These are phyloP conservation scores for Sisymbrium irio DNA, from an alignment of 345 rosid species.

Conservation along the genomic window DNA sequence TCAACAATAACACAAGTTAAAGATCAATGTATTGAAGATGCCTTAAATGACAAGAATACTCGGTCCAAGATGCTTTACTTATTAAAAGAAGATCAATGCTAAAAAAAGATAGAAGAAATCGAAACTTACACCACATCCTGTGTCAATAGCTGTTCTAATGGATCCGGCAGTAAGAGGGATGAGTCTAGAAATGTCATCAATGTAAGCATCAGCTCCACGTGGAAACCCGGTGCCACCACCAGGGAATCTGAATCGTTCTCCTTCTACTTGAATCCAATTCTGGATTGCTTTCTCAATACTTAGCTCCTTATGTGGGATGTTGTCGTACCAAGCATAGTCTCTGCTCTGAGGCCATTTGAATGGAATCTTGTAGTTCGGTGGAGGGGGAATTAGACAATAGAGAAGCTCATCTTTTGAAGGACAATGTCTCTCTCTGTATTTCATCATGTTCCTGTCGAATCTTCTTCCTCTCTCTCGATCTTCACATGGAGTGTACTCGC, in stretches of 20 bases:
- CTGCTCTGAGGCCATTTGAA: slow-evolving; percentile 97
- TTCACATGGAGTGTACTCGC: slow-evolving; percentile 93
- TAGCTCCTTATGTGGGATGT: slow-evolving; percentile 91
- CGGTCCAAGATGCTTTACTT: background rate
- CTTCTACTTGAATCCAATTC: slow-evolving; percentile 95
- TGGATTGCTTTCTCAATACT: slow-evolving; percentile 95
- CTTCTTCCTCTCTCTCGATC: slow-evolving; percentile 66
- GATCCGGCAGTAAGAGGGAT: slow-evolving; percentile 72
- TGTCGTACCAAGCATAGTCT: slow-evolving; percentile 92
- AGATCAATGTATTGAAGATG: background rate
- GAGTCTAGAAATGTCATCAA: slow-evolving; percentile 69
- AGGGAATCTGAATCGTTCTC: slow-evolving; percentile 82
- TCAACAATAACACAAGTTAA: background rate
- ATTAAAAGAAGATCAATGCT: background rate
- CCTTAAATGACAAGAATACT: background rate
- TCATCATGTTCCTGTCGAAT: slow-evolving; percentile 76
- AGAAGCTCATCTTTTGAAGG: slow-evolving; percentile 73
- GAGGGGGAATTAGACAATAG: slow-evolving; percentile 83
- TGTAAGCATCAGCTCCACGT: slow-evolving; percentile 91
- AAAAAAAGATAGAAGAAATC: background rate
- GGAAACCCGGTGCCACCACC: slow-evolving; percentile 98
- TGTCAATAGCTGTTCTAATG: slow-evolving; percentile 85
- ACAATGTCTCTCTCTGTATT: slow-evolving; percentile 89
- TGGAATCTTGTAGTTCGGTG: slow-evolving; percentile 91
- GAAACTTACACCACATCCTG: slow-evolving; percentile 90